Percentiles rank a stretch among this genome's conserved stretches.
phyloP scores from a whole-genome alignment of 257 asterid species.

The Solanum appendiculatum region DNA sequence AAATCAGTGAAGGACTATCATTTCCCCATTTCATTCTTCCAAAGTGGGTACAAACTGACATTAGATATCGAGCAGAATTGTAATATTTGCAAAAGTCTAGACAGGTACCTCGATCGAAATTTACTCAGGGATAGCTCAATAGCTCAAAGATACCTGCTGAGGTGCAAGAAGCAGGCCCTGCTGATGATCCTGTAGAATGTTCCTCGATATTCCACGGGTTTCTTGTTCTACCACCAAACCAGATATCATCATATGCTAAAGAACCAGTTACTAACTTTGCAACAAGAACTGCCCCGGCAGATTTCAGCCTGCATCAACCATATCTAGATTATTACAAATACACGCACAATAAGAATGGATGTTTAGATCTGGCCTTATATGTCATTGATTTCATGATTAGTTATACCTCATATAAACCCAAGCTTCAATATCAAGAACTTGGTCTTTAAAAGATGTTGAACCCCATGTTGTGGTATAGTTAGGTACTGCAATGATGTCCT shows the following conservation, averaged over 20 bases:
- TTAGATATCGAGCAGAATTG: neutral
- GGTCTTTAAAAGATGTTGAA: slow-evolving; percentile 55
- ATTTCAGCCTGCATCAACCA: slow-evolving; percentile 48
- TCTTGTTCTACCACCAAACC: slow-evolving; percentile 99
- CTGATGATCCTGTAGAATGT: slow-evolving; percentile 87
- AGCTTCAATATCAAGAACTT: slow-evolving; percentile 79
- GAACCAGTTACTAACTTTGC: slow-evolving; percentile 90
- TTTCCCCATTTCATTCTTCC: neutral
- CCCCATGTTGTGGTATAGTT: slow-evolving; percentile 95
- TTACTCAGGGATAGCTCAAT: neutral
- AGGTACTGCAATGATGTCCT: slow-evolving; percentile 91
- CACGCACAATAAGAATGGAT: neutral
- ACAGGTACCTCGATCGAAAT: neutral
- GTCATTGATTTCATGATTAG: neutral
- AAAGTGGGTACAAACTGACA: neutral
- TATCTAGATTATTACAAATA: neutral
- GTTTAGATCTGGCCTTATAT: neutral
- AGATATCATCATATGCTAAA: slow-evolving; percentile 88
- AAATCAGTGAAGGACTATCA: neutral
- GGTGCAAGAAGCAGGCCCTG: slow-evolving; percentile 94
- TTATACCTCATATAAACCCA: slow-evolving; percentile 88
- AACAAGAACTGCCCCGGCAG: slow-evolving; percentile 86
- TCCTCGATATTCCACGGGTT: slow-evolving; percentile 96
- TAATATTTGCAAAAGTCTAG: neutral
- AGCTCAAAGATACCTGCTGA: slow-evolving; percentile 51